Base-by-base conservation (phyloP, 1,139 yeast genomes). In the Kluyveromyces marxianus region DNA sequence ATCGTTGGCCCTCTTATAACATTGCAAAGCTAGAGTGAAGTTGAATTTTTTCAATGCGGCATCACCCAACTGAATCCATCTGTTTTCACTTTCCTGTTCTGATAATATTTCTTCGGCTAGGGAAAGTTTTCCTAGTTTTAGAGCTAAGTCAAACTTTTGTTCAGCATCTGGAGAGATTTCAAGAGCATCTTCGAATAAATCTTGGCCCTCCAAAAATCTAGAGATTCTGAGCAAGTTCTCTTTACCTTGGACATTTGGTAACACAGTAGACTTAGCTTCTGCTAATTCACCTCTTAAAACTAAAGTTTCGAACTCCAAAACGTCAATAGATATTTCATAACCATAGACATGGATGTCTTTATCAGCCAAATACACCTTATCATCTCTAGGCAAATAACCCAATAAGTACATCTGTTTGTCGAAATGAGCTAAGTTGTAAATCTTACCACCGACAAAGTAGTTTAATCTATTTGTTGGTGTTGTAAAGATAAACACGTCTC, bases 61-160 rank as follows among this genome's bases (percentile, higher is more conserved):
- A 69, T 92, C 98, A 53, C 97, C 99, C 48, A 92, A 76, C 51
- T 82, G 76, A 67, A 86, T 87, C 97, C 97, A 92, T 68, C 88
- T 90, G 59, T 76, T 77, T 53, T 79, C 79, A 54, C 79, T 83
- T 47, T 72, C 70, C 41, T 71, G 69, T 31, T 62, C 62, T 14
- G 69, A 62, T 35, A 95, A 87, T 62, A 92, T 79, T 38, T 77
- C 78, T 54, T 78, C 76, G 7, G 98, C 98, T 55, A 82, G 76
- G 3, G 69, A 63, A 52, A 92, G 77, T 59, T 86, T 77, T 50
- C 79, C 78, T 26, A 88, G 78, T 44, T 79, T 74, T 41, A 86
- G 66, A 25, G 95, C 87, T 54, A 89, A 75, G 58, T 86, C 96
- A 63, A 89, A 89, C 63, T 79, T 83, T 59, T 92, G 95, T 60